Evolutionary conservation across 129 eudicot species (phyloP).

Genomic region (Erigeron canadensis): DNA sequence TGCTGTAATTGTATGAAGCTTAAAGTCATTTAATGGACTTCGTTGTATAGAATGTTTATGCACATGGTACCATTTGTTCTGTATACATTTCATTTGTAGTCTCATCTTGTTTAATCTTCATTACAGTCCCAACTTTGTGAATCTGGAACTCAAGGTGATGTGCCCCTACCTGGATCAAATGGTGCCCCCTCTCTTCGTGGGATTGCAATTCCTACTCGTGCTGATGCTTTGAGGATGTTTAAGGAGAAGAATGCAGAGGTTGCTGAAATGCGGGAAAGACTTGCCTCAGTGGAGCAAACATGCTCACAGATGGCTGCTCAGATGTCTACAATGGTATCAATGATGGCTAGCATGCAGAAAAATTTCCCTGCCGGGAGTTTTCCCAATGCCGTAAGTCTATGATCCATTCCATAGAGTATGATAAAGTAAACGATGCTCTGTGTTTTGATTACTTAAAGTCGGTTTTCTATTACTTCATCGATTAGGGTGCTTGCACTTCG

Average conservation of each 20-base stretch:
- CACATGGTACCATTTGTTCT: neutral
- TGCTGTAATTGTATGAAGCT: conserved; percentile 45
- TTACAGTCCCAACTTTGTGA: conserved; percentile 50
- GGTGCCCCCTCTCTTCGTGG: conserved; percentile 28
- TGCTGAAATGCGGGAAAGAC: conserved; percentile 48
- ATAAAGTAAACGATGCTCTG: neutral
- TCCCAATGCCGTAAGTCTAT: conserved; percentile 29
- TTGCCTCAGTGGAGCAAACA: conserved; percentile 51
- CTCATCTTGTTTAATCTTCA: conserved; percentile 11
- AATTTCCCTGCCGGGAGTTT: conserved; percentile 16
- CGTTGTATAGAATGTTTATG: neutral
- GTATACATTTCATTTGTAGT: neutral
- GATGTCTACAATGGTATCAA: conserved; percentile 53
- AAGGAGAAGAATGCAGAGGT: conserved; percentile 47
- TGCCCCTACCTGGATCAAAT: conserved; percentile 27
- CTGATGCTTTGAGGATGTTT: conserved; percentile 47
- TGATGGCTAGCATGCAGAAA: conserved; percentile 47
- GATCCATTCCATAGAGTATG: neutral
- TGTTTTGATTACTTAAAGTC: neutral
- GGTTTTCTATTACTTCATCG: neutral
- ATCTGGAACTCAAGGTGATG: conserved; percentile 23
- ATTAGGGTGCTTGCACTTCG: conserved; percentile 31
- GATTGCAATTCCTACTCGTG: conserved; percentile 33
- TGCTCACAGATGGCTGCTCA: conserved; percentile 60
- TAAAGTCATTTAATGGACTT: conserved; percentile 5